phyloP scores from a whole-genome alignment of 1,284 basidiomycete genomes.

The Pholiota adiposa region DNA sequence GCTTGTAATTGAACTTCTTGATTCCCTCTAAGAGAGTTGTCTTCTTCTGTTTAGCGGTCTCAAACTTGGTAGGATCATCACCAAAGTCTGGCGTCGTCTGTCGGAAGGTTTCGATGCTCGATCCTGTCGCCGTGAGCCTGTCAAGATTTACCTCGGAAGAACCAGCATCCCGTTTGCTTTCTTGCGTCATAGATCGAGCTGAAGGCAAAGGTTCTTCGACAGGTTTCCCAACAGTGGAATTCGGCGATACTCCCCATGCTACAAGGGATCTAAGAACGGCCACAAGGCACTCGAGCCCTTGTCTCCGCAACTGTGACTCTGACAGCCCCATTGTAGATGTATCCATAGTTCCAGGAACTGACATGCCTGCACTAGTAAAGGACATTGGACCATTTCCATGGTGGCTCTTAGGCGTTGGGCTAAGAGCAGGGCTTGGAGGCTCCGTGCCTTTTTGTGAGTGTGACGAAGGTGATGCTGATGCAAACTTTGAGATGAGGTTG shows the following conservation, averaged over 20 bases:
- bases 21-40: constrained; percentile 95
- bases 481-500: constrained; percentile 93
- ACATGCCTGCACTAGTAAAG: constrained; percentile 69
- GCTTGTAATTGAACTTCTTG: constrained; percentile 98
- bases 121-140: constrained; percentile 44
- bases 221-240: constrained; percentile 39
- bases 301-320: constrained; percentile 84
- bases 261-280: constrained; percentile 88
- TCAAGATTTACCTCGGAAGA: constrained; percentile 61
- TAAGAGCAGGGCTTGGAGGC: constrained; percentile 60
- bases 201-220: constrained; percentile 47
- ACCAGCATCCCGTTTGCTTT: constrained; percentile 50
- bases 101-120: constrained; percentile 57
- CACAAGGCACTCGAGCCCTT: constrained; percentile 90
- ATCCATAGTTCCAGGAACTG: constrained; percentile 70
- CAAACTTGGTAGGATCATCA: constrained; percentile 94
- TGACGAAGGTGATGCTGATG: constrained; percentile 68
- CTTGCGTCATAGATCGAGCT: constrained; percentile 53
- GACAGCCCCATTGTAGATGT: constrained; percentile 70
- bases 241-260: constrained; percentile 76
- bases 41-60: constrained; percentile 97
- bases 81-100: constrained; percentile 74
- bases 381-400: constrained; percentile 49
- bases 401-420: constrained; percentile 56
- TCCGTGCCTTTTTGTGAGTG: constrained; percentile 56